These are phyloP conservation scores for Mantamonas sphyraenae DNA, from an alignment of 78 protist species.

Conservation along the genomic window DNA sequence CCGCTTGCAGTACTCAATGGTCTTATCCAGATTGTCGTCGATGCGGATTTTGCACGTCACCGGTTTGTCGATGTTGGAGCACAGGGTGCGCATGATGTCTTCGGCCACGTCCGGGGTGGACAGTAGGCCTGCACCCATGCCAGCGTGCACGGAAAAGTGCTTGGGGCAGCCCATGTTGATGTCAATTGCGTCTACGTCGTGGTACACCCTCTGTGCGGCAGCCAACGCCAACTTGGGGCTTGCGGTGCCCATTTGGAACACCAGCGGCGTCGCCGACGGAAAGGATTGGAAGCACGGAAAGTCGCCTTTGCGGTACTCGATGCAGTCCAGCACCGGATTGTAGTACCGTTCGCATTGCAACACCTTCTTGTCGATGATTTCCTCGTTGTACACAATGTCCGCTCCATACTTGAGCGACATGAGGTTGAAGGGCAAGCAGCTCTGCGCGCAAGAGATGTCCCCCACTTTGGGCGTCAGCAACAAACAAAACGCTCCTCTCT, in stretches of 20 bases:
- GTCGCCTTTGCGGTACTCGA: no score
- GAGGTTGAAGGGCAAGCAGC: slow-evolving; percentile 52
- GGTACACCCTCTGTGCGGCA: background rate
- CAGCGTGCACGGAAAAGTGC: slow-evolving; percentile 37
- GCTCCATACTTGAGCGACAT: slow-evolving; percentile 62
- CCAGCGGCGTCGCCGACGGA: no score
- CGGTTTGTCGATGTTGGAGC: slow-evolving; percentile 2
- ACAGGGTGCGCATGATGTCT: slow-evolving; percentile 8
- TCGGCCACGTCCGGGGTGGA: slow-evolving; percentile 13
- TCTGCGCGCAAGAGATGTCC: background rate
- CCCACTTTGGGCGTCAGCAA: no score
- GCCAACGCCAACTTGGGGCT: background rate
- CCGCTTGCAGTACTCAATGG: slow-evolving; percentile 1
- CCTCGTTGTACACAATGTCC: slow-evolving; percentile 53
- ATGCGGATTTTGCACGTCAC: slow-evolving; percentile 64
- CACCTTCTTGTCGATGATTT: slow-evolving; percentile 36
- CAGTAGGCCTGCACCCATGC: slow-evolving; percentile 63
- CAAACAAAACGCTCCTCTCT: no score
- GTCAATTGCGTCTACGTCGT: slow-evolving; percentile 62
- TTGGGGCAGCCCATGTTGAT: slow-evolving; percentile 78
- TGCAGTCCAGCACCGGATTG: no score
- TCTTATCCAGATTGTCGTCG: slow-evolving; percentile 19
- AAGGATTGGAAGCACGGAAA: no score
- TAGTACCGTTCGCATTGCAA: no score
- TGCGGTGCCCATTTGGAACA: slow-evolving; percentile 27